Evolutionary conservation across 768 basidiomycete genomes (phyloP).

Genomic region (Leccinum subtestaceum): DNA sequence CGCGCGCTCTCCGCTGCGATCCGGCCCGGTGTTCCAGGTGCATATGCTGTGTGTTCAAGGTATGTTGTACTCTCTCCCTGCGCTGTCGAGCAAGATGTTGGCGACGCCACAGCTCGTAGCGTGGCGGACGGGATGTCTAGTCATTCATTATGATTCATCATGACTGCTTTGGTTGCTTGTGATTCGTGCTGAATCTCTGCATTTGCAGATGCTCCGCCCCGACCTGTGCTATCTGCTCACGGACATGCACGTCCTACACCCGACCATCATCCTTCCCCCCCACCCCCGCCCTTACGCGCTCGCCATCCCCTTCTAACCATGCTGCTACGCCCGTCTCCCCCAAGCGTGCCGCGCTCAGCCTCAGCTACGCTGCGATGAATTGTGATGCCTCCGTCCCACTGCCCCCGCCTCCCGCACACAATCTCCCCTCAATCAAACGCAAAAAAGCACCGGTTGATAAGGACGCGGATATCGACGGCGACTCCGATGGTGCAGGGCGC

Average conservation of each 20-base stretch:
- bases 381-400: slow-evolving; percentile 5
- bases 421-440: slow-evolving; percentile 19
- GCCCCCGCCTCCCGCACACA: not conserved
- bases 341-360: slow-evolving; percentile 27
- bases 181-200: slow-evolving; percentile 4
- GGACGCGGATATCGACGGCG: slow-evolving; percentile 14
- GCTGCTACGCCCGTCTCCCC: slow-evolving; percentile 22
- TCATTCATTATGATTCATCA: not conserved
- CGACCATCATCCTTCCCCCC: slow-evolving; percentile 34
- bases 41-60: slow-evolving; percentile 21
- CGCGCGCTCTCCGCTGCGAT: slow-evolving; percentile 23
- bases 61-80: not conserved
- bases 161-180: not conserved
- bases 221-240: slow-evolving; percentile 36
- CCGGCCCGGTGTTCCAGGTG: slow-evolving; percentile 14
- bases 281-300: slow-evolving; percentile 36
- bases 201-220: slow-evolving; percentile 31
- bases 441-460: slow-evolving; percentile 28
- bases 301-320: slow-evolving; percentile 27
- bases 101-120: not conserved
- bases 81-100: not conserved
- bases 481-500: not conserved
- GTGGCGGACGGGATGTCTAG: not conserved
- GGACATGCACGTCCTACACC: slow-evolving; percentile 36
- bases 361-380: slow-evolving; percentile 25